phyloP scores from a whole-genome alignment of 257 asterid genomes.

The Solanum sitiens region DNA sequence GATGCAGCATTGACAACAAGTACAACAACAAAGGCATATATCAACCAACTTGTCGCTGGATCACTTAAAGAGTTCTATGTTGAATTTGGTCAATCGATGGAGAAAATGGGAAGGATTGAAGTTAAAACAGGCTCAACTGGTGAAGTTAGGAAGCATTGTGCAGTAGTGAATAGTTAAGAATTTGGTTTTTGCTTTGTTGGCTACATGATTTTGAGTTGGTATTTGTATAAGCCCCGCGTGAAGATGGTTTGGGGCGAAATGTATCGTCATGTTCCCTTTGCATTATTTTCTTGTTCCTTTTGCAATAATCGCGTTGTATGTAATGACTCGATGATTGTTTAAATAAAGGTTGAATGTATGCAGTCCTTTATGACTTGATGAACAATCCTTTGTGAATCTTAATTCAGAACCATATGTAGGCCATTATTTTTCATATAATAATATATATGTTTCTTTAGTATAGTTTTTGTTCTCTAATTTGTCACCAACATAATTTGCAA shows the following conservation, averaged over 20 bases:
- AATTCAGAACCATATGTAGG: too few species aligned
- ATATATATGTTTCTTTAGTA: too few species aligned
- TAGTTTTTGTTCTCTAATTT: too few species aligned
- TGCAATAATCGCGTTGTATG: not conserved
- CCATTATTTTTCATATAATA: too few species aligned
- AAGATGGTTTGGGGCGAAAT: not conserved
- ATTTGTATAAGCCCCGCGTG: not conserved
- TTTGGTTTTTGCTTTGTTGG: not conserved
- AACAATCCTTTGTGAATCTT: too few species aligned
- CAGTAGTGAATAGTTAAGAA: slow-evolving; percentile 38
- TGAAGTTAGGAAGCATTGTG: slow-evolving; percentile 53
- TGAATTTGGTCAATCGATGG: slow-evolving; percentile 57
- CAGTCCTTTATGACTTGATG: too few species aligned
- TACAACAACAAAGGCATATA: slow-evolving; percentile 21
- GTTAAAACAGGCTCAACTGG: slow-evolving; percentile 52
- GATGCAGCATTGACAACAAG: slow-evolving; percentile 46
- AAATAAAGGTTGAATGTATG: not conserved
- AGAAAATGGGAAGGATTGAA: slow-evolving; percentile 49
- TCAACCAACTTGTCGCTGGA: slow-evolving; percentile 27
- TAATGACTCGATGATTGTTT: not conserved
- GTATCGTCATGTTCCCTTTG: not conserved
- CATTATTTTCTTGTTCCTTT: not conserved
- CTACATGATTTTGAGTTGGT: not conserved
- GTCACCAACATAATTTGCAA: too few species aligned
- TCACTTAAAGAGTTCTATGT: slow-evolving; percentile 19